Base-by-base conservation (phyloP, 495 filamentous ascomycete species). In the Aspergillus conjunctus region DNA sequence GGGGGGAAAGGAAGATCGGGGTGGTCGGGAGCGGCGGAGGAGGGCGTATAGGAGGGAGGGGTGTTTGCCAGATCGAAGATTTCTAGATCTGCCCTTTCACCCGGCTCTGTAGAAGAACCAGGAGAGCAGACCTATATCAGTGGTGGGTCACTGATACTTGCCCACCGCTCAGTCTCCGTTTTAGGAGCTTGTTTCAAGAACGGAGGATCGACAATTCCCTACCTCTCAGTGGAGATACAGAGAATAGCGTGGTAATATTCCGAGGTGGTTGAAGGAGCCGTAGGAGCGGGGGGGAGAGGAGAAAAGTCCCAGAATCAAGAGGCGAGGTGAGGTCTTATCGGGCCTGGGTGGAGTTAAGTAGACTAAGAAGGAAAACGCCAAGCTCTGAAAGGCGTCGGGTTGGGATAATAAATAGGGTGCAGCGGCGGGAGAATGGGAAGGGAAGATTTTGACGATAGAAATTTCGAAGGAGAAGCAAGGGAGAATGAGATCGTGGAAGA, bases 1-100 rank as follows among this genome's bases (percentile, higher is more conserved):
- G 64, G 58, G 64, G 76, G 71, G 63, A 68, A 70, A 81, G 74
- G 72, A 71, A 71, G 66, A 59, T 73, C 59, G 74, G 85, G 84
- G 78, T 78, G 70, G 83, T 84, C 85, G 85, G 85, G 71, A 74
- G 79, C 70, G 83, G 78, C 71, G 77, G 79, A 81, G 78, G 83
- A 73, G 66, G 76, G 68, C 57, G 71, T 71, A 64, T 73, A 73
- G 56, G 73, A 70, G 64, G 78, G 66, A 66, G 63, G 69, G 76
- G 84, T 76, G 81, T 83, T 74, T 76, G 85, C 86, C 86, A 89
- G 86, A 79, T 84, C 86, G 85, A 82, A 77, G 55, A 66, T 67
- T 56, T 68, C 60, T 68, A 71, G 79, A 75, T 73, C 68, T 76
- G 75, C 81, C 75, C 77, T 74, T 67, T 69, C 62, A 63, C 71